Evolutionary conservation across 345 rosid species (phyloP).

Genomic region (Syzygium oleosum): DNA sequence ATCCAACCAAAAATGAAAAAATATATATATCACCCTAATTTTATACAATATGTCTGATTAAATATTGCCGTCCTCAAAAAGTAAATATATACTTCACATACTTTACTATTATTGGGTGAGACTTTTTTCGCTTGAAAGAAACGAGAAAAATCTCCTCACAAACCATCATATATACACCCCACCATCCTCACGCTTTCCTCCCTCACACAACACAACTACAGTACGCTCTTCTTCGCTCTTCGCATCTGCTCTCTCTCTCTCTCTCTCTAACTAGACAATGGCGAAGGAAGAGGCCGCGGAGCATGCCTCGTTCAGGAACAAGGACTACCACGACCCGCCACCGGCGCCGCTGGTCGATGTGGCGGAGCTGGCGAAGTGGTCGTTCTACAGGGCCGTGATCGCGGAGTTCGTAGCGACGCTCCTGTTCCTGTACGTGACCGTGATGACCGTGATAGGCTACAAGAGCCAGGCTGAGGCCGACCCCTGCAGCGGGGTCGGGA

Average conservation of each 20-base stretch:
- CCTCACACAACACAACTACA: not conserved
- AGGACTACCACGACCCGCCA: slow-evolving; percentile 80
- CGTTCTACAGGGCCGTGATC: slow-evolving; percentile 75
- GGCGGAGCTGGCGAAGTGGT: slow-evolving; percentile 59
- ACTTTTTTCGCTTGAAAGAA: too few species aligned
- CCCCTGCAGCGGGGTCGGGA: slow-evolving; percentile 60
- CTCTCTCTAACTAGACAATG: slow-evolving; percentile 1
- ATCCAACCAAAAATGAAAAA: too few species aligned
- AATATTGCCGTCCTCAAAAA: too few species aligned
- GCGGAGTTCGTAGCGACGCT: slow-evolving; percentile 82
- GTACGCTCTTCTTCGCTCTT: not conserved
- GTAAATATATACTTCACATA: too few species aligned
- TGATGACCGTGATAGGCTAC: slow-evolving; percentile 74
- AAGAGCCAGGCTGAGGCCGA: slow-evolving; percentile 41
- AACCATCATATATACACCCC: not conserved
- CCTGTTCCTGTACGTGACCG: slow-evolving; percentile 64
- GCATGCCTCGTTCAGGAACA: slow-evolving; percentile 41
- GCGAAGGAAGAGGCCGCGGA: slow-evolving; percentile 31
- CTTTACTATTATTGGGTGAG: too few species aligned
- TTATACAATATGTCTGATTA: too few species aligned
- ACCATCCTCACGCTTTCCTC: not conserved
- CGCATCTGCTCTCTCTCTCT: not conserved
- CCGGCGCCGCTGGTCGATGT: slow-evolving; percentile 54
- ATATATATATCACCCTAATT: too few species aligned
- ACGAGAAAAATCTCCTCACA: too few species aligned